These are phyloP conservation scores for Cladosporium sp. DNA, from an alignment of 2,329 filamentous ascomycete species.

Conservation along the genomic window DNA sequence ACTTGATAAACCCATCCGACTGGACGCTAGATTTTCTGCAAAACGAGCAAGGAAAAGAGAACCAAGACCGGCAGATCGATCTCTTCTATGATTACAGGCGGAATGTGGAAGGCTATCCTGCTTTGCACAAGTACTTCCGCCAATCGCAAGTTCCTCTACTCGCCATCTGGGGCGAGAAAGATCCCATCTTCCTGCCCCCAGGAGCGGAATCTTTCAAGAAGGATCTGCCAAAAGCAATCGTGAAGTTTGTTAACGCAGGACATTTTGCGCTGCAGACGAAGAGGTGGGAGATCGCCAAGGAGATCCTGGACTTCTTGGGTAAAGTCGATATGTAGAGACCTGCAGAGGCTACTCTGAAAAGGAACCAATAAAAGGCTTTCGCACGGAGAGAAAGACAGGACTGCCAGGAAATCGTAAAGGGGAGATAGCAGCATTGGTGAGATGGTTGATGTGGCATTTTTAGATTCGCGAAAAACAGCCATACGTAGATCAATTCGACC, in stretches of 20 bases:
- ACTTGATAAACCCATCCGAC: slow-evolving; percentile 41
- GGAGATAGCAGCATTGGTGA: too few relatives aligned
- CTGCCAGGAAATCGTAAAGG: too few relatives aligned
- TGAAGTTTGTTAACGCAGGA: slow-evolving; percentile 51
- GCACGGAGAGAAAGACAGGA: too few relatives aligned
- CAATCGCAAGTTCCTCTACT: slow-evolving; percentile 50
- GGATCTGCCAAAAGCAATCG: slow-evolving; percentile 47
- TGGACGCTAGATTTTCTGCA: slow-evolving; percentile 46
- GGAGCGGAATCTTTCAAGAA: slow-evolving; percentile 53
- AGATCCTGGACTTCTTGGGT: slow-evolving; percentile 36
- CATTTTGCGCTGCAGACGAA: slow-evolving; percentile 52
- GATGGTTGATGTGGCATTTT: too few relatives aligned
- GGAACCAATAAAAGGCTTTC: too few relatives aligned
- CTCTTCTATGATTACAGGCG: slow-evolving; percentile 55
- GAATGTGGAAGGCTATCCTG: slow-evolving; percentile 56
- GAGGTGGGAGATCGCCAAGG: slow-evolving; percentile 32
- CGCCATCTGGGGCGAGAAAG: slow-evolving; percentile 57
- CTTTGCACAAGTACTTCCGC: slow-evolving; percentile 54
- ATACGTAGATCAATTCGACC: too few relatives aligned
- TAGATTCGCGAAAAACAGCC: too few relatives aligned
- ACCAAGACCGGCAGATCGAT: slow-evolving; percentile 53
- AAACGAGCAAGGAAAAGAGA: slow-evolving; percentile 41
- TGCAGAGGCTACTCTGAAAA: too few relatives aligned
- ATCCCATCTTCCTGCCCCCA: slow-evolving; percentile 47
- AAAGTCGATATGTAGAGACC: slow-evolving; percentile 7